Evolutionary conservation across 2,329 filamentous ascomycete genomes (phyloP).

Genomic region (Fusarium circinatum): DNA sequence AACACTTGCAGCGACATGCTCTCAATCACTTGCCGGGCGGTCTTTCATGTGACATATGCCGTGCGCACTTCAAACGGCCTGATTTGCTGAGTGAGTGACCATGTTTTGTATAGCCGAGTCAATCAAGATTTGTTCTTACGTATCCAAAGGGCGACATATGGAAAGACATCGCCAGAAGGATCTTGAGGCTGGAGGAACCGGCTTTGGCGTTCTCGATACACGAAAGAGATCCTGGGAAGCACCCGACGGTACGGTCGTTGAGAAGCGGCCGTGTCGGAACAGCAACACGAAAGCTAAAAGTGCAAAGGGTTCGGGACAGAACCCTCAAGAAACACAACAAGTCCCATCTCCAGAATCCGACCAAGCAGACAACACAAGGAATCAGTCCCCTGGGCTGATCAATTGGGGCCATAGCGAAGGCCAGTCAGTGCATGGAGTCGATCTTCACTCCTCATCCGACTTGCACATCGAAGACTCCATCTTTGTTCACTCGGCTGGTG

Average conservation of each 20-base stretch:
- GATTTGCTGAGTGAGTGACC: conserved; percentile 56
- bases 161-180: conserved; percentile 63
- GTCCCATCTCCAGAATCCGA: conserved; percentile 2
- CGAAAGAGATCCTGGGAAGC: conserved; percentile 67
- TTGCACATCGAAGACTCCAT: not conserved
- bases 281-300: conserved; percentile 4
- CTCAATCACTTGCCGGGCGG: conserved; percentile 65
- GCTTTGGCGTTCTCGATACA: conserved; percentile 62
- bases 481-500: not conserved
- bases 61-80: conserved; percentile 68
- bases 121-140: not conserved
- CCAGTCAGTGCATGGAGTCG: not conserved
- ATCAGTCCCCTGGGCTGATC: not conserved
- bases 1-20: conserved; percentile 67
- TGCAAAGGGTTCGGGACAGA: conserved; percentile 9
- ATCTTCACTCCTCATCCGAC: not conserved
- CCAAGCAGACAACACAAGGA: not conserved
- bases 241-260: conserved; percentile 62
- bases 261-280: conserved; percentile 46
- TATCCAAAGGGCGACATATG: conserved; percentile 65
- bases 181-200: conserved; percentile 63
- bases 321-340: not conserved
- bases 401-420: not conserved
- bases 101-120: not conserved
- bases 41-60: conserved; percentile 67